These are phyloP conservation scores for Halophytophthora batemanensis DNA, from an alignment of 352 stramenopile genomes.

Conservation along the genomic window DNA sequence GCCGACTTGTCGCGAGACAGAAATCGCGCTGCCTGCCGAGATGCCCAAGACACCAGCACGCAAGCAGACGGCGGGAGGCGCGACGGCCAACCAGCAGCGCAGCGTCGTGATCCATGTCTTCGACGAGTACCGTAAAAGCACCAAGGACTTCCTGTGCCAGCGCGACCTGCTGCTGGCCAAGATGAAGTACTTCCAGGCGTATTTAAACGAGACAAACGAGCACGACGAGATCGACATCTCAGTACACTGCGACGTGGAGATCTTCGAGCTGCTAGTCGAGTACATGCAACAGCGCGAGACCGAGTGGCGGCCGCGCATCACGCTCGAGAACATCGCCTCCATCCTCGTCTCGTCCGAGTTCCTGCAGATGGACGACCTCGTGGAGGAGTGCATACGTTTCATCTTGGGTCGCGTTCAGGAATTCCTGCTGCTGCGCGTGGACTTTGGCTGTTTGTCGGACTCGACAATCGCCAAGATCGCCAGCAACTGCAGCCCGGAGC, in stretches of 20 bases:
- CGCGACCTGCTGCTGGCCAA: constrained; percentile 77
- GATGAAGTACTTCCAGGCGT: constrained; percentile 92
- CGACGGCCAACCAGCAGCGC: constrained; percentile 7
- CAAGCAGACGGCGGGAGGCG: background rate
- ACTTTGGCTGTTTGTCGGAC: constrained; percentile 85
- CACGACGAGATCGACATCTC: constrained; percentile 92
- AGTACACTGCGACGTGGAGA: constrained; percentile 90
- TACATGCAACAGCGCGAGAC: constrained; percentile 74
- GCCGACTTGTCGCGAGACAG: too few relatives aligned
- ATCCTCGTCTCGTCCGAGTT: constrained; percentile 92
- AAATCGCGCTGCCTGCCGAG: too few relatives aligned
- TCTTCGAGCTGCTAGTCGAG: constrained; percentile 90
- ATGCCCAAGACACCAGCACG: too few relatives aligned
- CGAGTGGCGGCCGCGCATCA: constrained; percentile 45
- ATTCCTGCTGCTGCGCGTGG: constrained; percentile 83
- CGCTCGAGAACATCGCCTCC: constrained; percentile 74
- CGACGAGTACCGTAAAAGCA: constrained; percentile 84
- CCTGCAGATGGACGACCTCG: constrained; percentile 87
- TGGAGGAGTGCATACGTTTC: constrained; percentile 82
- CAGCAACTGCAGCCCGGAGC: constrained; percentile 41
- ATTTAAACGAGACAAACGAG: constrained; percentile 71
- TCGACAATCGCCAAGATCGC: constrained; percentile 70
- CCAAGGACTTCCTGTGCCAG: constrained; percentile 84
- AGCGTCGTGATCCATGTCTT: constrained; percentile 89
- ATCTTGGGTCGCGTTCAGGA: constrained; percentile 68